Conservation (phyloP, 106 monocot genomes). For the Allium fistulosum region DNA sequence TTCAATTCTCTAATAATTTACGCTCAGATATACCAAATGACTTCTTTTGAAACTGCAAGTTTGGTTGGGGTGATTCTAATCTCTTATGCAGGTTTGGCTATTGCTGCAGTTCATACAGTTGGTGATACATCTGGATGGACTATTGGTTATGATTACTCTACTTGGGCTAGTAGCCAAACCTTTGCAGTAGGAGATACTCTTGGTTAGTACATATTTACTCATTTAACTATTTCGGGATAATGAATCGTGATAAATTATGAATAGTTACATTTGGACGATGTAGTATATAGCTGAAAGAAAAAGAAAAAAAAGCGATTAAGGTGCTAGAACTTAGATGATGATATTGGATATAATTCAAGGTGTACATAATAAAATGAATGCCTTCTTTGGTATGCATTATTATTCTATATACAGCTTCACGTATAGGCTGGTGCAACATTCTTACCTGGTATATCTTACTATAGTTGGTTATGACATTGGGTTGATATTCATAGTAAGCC, state of each 20-base stretch:
- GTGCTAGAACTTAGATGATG: not conserved
- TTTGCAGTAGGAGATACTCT: conserved; percentile 26
- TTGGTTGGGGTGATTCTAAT: not conserved
- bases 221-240: no score
- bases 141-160: conserved; percentile 13
- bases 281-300: not conserved
- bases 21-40: not conserved
- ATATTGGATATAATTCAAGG: not conserved
- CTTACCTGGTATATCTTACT: no score
- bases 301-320: not conserved
- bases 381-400: no score
- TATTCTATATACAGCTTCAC: no score
- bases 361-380: no score
- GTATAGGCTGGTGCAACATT: no score
- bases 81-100: not conserved
- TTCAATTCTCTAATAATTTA: not conserved
- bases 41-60: not conserved
- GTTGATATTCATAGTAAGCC: no score
- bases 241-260: not conserved
- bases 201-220: conserved; percentile 7
- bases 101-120: conserved; percentile 16
- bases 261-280: not conserved
- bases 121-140: conserved; percentile 23
- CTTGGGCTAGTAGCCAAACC: conserved; percentile 18
- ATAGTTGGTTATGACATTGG: no score